These are phyloP conservation scores for Ustanciosporium gigantosporum DNA, from an alignment of 1,284 basidiomycete genomes.

Conservation along the genomic window DNA sequence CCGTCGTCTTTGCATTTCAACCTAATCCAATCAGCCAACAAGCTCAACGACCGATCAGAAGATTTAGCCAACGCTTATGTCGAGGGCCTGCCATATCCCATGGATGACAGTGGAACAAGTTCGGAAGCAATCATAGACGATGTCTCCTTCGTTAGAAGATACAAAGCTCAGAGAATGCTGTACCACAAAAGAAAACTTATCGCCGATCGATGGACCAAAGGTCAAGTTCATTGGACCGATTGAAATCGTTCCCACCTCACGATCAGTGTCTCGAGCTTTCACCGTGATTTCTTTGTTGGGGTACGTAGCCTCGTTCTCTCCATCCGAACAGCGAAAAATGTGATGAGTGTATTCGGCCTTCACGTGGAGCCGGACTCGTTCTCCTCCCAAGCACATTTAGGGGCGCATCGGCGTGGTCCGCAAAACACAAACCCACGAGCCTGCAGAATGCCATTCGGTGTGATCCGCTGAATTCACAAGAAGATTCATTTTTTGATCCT, in stretches of 20 bases:
- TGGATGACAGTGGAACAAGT: slow-evolving; percentile 15
- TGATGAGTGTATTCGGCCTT: no score
- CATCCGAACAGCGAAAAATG: no score
- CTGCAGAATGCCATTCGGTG: no score
- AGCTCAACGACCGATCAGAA: slow-evolving; percentile 49
- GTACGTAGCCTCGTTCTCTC: no score
- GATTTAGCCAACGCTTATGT: slow-evolving; percentile 55
- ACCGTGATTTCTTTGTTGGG: no score
- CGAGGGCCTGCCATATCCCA: slow-evolving; percentile 42
- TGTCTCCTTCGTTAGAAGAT: slow-evolving; percentile 36
- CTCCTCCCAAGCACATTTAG: no score
- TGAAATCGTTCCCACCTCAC: slow-evolving; percentile 3
- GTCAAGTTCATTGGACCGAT: slow-evolving; percentile 44
- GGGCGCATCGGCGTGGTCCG: no score
- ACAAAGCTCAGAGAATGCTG: slow-evolving; percentile 38
- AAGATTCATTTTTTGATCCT: no score
- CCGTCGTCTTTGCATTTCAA: slow-evolving; percentile 44
- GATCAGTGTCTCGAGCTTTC: no score
- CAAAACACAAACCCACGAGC: no score
- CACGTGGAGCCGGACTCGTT: no score
- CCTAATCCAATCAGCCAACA: slow-evolving; percentile 36
- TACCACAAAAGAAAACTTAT: slow-evolving; percentile 44
- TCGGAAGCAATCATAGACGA: slow-evolving; percentile 21
- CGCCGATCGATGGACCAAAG: slow-evolving; percentile 43
- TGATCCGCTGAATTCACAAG: no score